Conservation (phyloP, 2,329 filamentous ascomycete species). For the Leptoxyphium fumago region DNA sequence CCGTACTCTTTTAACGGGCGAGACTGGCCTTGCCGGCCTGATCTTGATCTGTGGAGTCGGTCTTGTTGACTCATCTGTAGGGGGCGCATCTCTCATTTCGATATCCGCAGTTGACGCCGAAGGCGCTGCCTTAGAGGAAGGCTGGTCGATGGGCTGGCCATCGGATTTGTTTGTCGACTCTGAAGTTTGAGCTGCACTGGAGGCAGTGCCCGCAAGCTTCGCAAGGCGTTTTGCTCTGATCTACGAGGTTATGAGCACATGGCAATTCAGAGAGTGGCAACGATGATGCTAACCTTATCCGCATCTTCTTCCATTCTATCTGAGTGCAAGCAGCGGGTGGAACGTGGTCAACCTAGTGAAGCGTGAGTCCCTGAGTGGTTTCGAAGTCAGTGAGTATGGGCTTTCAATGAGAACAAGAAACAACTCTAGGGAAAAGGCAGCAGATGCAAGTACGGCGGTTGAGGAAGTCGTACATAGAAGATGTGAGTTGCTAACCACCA, state of each 20-base stretch:
- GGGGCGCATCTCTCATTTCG: background rate
- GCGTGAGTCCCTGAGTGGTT: no score
- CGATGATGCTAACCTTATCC: constrained; percentile 26
- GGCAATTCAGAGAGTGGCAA: background rate
- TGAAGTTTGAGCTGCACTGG: constrained; percentile 6
- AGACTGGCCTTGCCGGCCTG: constrained; percentile 12
- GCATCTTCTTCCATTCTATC: constrained; percentile 20
- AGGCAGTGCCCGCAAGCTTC: constrained; percentile 38
- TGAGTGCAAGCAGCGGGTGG: background rate
- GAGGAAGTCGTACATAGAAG: no score
- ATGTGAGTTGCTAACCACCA: no score
- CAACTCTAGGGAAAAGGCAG: no score
- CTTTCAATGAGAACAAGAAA: no score
- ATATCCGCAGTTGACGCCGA: constrained; percentile 5
- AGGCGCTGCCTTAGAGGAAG: constrained; percentile 2
- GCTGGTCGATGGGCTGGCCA: constrained; percentile 2
- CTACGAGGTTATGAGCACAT: constrained; percentile 23
- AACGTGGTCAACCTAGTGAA: background rate
- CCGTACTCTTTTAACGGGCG: constrained; percentile 21
- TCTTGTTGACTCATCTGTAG: constrained; percentile 10
- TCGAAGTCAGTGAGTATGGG: no score
- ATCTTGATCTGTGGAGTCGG: constrained; percentile 21
- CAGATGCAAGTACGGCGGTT: no score
- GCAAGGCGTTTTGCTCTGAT: constrained; percentile 54
- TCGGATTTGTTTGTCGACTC: constrained; percentile 3